These are phyloP conservation scores for Lachnellula subtilissima DNA, from an alignment of 2,329 filamentous ascomycete genomes.

Conservation along the genomic window DNA sequence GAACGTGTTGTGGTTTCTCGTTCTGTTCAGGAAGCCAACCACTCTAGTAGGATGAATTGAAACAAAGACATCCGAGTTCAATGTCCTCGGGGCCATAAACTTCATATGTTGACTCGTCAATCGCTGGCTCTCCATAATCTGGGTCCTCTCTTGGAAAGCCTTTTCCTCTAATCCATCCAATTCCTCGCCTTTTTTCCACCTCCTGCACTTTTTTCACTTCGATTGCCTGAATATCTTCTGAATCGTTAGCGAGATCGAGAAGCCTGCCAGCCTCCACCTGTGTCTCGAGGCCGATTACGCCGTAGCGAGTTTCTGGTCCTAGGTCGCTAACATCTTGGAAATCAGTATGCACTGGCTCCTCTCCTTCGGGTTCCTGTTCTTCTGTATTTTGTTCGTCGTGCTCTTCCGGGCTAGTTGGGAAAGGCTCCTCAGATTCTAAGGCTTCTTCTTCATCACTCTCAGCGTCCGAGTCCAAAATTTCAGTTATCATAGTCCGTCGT, in stretches of 20 bases:
- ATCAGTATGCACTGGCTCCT: background rate
- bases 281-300: slow-evolving; percentile 25
- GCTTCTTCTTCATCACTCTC: slow-evolving; percentile 8
- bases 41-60: slow-evolving; percentile 45
- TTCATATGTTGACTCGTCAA: slow-evolving; percentile 47
- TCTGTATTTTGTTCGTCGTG: background rate
- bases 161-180: slow-evolving; percentile 1
- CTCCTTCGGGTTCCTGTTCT: background rate
- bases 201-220: background rate
- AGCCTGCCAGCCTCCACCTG: slow-evolving; percentile 19
- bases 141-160: slow-evolving; percentile 17
- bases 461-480: slow-evolving; percentile 27
- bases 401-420: background rate
- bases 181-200: background rate
- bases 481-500: slow-evolving; percentile 11
- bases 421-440: background rate
- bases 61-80: slow-evolving; percentile 51
- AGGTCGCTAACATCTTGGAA: background rate
- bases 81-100: slow-evolving; percentile 43
- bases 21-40: slow-evolving; percentile 46
- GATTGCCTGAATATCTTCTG: background rate
- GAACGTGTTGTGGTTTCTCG: slow-evolving; percentile 42
- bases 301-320: slow-evolving; percentile 27
- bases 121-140: slow-evolving; percentile 43
- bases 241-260: background rate